Base-by-base conservation (phyloP, 108 stramenopile genomes). In the Cyclotella baltica region DNA sequence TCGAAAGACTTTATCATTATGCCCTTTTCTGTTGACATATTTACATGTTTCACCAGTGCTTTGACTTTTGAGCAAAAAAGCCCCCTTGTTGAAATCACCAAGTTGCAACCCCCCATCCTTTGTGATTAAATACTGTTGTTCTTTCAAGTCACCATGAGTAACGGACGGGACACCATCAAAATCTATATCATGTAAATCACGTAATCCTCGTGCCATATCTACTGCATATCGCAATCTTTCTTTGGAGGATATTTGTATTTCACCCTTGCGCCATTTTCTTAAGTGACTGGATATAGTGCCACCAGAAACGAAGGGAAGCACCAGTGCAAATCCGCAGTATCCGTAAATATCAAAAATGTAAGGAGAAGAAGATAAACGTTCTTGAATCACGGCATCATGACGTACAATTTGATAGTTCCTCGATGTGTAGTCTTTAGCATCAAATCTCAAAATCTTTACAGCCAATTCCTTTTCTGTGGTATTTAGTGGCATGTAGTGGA, bases 111-210 rank as follows among this genome's bases (percentile, higher is more conserved):
- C 30, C 20, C 67, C 83, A 70, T 80, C 68, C 31, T 61, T 31
- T 28, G 61, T 29, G 23, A 80, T 35, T 15, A 84, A 28, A 52
- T 80, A 84, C 43, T 84, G 83, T 2, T 70, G 62, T 20, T 59
- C 70, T 22, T 80, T 76, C 38, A 84, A 70, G 38, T 84, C 83
- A 3, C 83, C 83, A 20, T 84, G 83, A 27, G 78, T 53, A 16
- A 80, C 79, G 23, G 74, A 62, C 11, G 83, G 80, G 29, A 84
- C 31, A 22, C 79, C 79, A 19, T 84, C 83, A 9, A 53, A 52
- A 76, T 84, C 78, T 20, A 80, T 78, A 52, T 84, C 72, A 36
- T 84, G 83, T 23, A 78, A 78, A 43, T 68, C 83, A 11, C 78
- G 68, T 20, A 84, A 40, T 18, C 78, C 78, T 10, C 28, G 23